Percentiles rank a stretch among this genome's conserved stretches.
Evolutionary conservation across 352 stramenopile species (phyloP).

Genomic region (Globisporangium paroecandrum): DNA sequence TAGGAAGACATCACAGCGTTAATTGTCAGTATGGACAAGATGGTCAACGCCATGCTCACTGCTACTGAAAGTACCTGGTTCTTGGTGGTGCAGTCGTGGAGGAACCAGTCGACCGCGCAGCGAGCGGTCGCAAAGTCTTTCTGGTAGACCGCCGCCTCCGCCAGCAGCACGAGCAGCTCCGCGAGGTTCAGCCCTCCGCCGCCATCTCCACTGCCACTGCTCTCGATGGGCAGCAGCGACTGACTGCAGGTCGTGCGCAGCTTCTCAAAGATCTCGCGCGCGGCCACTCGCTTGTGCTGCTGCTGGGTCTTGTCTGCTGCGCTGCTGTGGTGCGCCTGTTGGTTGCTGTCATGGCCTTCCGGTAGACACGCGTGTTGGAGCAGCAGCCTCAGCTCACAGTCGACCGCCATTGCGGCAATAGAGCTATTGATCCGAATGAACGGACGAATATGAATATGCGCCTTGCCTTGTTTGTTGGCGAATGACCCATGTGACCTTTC

Average conservation of each 20-base stretch:
- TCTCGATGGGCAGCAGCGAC: constrained; percentile 25
- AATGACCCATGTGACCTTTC: constrained; percentile 33
- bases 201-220: constrained; percentile 11
- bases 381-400: constrained; percentile 49
- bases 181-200: constrained; percentile 40
- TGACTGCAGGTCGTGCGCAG: constrained; percentile 34
- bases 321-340: background rate
- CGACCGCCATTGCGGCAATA: constrained; percentile 35
- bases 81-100: constrained; percentile 50
- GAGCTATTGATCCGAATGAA: background rate
- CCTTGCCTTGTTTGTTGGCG: background rate
- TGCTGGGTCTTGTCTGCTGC: background rate
- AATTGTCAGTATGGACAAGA: background rate
- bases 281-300: constrained; percentile 22
- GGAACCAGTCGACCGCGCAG: constrained; percentile 64
- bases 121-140: constrained; percentile 57
- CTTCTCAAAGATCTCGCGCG: constrained; percentile 33
- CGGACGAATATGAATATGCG: background rate
- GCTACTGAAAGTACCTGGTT: constrained; percentile 60
- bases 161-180: constrained; percentile 76
- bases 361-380: constrained; percentile 40
- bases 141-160: constrained; percentile 66
- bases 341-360: constrained; percentile 15
- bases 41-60: background rate
- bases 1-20: background rate